phyloP scores from a whole-genome alignment of 2,329 filamentous ascomycete species.

The Paecilomyces fulvus region DNA sequence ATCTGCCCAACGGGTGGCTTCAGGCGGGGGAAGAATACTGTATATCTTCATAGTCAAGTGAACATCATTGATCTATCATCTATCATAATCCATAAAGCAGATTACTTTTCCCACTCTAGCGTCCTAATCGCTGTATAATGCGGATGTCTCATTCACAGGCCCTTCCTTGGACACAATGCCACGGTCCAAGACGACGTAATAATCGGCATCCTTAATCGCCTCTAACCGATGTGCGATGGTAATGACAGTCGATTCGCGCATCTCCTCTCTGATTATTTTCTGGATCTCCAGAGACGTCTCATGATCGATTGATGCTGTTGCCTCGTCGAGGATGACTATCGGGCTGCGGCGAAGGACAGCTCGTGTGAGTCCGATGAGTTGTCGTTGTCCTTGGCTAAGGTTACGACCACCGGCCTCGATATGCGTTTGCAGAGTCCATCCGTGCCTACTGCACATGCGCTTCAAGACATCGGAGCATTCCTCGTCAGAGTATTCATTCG shows the following conservation, averaged over 20 bases:
- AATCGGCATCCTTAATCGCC: constrained; percentile 52
- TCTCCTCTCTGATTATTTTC: constrained; percentile 27
- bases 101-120: not conserved
- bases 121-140: not conserved
- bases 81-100: not conserved
- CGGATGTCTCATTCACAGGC: not conserved
- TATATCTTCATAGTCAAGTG: not conserved
- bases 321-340: constrained; percentile 59
- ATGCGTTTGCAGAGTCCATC: constrained; percentile 48
- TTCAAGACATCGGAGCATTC: constrained; percentile 47
- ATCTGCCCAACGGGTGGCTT: too few species aligned
- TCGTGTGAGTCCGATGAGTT: constrained; percentile 56
- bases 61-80: not conserved
- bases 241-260: constrained; percentile 46
- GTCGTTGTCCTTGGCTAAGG: constrained; percentile 52
- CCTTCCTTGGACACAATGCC: constrained; percentile 31
- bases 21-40: not conserved
- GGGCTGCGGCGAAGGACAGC: constrained; percentile 53
- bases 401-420: constrained; percentile 56
- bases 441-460: constrained; percentile 47
- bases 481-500: constrained; percentile 47
- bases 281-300: constrained; percentile 47
- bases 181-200: constrained; percentile 46
- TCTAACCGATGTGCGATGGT: constrained; percentile 58
- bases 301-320: constrained; percentile 56